Evolutionary conservation across 2,329 filamentous ascomycete species (phyloP).

Genomic region (Aspergillus texensis): DNA sequence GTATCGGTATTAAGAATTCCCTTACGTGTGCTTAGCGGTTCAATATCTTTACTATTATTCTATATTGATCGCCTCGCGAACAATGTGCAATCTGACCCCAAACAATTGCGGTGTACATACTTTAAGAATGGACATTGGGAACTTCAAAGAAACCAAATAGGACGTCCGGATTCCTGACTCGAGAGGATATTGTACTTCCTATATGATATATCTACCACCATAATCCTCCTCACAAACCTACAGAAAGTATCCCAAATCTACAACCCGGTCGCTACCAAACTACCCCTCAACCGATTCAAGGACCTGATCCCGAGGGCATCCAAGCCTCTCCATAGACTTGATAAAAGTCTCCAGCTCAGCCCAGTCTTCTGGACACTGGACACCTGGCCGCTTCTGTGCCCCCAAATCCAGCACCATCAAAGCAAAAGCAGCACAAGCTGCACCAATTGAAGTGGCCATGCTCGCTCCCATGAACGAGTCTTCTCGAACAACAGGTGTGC

Average conservation of each 20-base stretch:
- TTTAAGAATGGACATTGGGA: too few relatives aligned
- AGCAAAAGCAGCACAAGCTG: conserved; percentile 17
- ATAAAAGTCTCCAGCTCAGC: conserved; percentile 12
- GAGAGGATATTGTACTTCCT: too few relatives aligned
- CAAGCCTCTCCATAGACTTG: not conserved
- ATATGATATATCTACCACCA: too few relatives aligned
- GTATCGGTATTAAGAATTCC: not conserved
- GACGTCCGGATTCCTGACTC: too few relatives aligned
- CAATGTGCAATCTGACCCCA: too few relatives aligned
- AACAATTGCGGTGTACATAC: too few relatives aligned
- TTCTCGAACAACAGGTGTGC: not conserved
- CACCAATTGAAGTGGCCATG: conserved; percentile 17
- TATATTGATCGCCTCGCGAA: too few relatives aligned
- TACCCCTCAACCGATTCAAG: not conserved
- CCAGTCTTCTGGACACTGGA: conserved; percentile 21
- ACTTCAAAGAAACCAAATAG: too few relatives aligned
- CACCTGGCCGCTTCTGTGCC: conserved; percentile 8
- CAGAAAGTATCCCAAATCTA: too few relatives aligned
- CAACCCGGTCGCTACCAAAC: too few relatives aligned
- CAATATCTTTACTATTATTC: too few relatives aligned
- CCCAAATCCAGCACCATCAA: conserved; percentile 16
- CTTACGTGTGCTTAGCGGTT: not conserved
- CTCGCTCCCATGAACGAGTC: conserved; percentile 1
- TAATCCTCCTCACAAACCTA: too few relatives aligned
- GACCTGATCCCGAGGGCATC: not conserved